These are phyloP conservation scores for Trypanosoma scelopori DNA, from an alignment of 208 protist species.

Conservation along the genomic window DNA sequence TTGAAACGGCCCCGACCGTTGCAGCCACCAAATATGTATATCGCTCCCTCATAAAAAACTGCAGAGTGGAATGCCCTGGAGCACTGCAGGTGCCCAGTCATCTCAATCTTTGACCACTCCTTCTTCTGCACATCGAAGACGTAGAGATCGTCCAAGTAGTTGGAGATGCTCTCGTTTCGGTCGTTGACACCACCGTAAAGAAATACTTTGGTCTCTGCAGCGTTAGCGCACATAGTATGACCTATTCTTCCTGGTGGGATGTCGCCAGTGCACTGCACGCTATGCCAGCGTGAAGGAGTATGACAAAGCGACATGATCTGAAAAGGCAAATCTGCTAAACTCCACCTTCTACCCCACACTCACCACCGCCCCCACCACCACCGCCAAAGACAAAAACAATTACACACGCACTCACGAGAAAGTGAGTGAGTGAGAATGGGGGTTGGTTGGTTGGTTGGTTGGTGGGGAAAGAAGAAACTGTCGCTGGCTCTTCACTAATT, in stretches of 20 bases:
- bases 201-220: slow-evolving; percentile 68
- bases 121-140: slow-evolving; percentile 71
- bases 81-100: slow-evolving; percentile 60
- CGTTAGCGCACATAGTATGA: slow-evolving; percentile 79
- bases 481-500: not conserved
- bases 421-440: not conserved
- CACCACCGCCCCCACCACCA: no score
- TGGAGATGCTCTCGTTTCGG: slow-evolving; percentile 59
- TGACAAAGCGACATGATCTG: slow-evolving; percentile 18
- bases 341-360: no score
- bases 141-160: slow-evolving; percentile 86
- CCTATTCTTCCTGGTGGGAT: slow-evolving; percentile 80
- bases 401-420: not conserved
- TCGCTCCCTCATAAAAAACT: slow-evolving; percentile 59
- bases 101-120: slow-evolving; percentile 55
- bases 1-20: slow-evolving; percentile 85
- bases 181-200: slow-evolving; percentile 89
- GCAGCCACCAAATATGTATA: slow-evolving; percentile 88
- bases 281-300: slow-evolving; percentile 40
- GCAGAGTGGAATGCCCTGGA: slow-evolving; percentile 87
- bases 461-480: not conserved
- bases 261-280: slow-evolving; percentile 39
- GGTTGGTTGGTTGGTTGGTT: no score
- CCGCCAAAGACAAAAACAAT: no score
- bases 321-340: not conserved